Percentiles rank a stretch among this genome's conserved stretches.
These are phyloP conservation scores for Madurella fahalii DNA, from an alignment of 2,329 filamentous ascomycete genomes.

Conservation along the genomic window DNA sequence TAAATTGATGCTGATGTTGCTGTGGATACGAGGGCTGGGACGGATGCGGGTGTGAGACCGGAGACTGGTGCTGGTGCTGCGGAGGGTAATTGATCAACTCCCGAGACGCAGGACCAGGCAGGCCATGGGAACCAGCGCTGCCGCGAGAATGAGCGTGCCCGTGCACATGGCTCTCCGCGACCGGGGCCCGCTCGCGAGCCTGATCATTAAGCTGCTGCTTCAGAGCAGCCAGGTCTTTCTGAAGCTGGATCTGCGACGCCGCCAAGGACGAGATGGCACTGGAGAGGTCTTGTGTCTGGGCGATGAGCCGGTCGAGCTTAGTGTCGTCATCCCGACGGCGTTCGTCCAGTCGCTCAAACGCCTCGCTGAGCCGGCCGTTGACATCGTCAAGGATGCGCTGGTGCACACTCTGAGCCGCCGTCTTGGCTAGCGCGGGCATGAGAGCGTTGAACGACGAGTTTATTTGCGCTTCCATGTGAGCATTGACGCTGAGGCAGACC, in stretches of 20 bases:
- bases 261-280: slow-evolving; percentile 69
- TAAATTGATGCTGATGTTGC: slow-evolving; percentile 24
- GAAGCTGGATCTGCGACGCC: slow-evolving; percentile 62
- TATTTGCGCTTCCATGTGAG: slow-evolving; percentile 67
- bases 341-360: slow-evolving; percentile 48
- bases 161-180: slow-evolving; percentile 11
- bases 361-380: slow-evolving; percentile 55
- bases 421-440: slow-evolving; percentile 60
- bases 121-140: slow-evolving; percentile 19
- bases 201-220: slow-evolving; percentile 36
- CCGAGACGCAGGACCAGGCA: slow-evolving; percentile 13
- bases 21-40: slow-evolving; percentile 23
- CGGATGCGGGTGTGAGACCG: slow-evolving; percentile 21
- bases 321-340: slow-evolving; percentile 49
- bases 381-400: slow-evolving; percentile 61
- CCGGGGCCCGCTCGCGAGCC: slow-evolving; percentile 21
- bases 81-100: slow-evolving; percentile 21
- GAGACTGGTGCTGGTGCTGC: slow-evolving; percentile 23
- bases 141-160: slow-evolving; percentile 20
- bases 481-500: slow-evolving; percentile 61
- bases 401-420: slow-evolving; percentile 63
- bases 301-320: slow-evolving; percentile 71
- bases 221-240: slow-evolving; percentile 51
- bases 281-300: slow-evolving; percentile 61
- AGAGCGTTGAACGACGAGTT: slow-evolving; percentile 58